Conservation (phyloP, 2,329 filamentous ascomycete genomes). For the Penicillium sp. region DNA sequence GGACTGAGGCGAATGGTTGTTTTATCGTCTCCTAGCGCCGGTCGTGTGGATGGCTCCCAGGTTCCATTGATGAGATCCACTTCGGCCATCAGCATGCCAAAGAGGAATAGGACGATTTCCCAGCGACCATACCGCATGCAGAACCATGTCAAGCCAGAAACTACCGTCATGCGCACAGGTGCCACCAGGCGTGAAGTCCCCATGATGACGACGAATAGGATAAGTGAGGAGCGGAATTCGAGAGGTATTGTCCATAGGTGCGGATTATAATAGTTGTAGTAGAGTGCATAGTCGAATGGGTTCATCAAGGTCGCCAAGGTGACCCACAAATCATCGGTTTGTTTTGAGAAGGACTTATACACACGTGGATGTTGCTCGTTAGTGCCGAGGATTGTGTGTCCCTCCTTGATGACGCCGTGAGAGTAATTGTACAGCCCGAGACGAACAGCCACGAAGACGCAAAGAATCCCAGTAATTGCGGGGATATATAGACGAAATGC, state of each 20-base stretch:
- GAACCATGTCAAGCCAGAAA: constrained; percentile 37
- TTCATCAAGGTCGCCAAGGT: constrained; percentile 37
- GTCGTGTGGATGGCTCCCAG: constrained; percentile 28
- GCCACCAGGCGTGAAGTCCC: constrained; percentile 39
- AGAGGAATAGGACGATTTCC: constrained; percentile 44
- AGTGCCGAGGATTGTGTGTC: constrained; percentile 39
- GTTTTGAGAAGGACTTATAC: constrained; percentile 31
- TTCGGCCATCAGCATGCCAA: constrained; percentile 46
- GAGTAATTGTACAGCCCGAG: constrained; percentile 44
- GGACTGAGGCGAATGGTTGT: constrained; percentile 16
- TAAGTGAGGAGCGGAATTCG: constrained; percentile 46
- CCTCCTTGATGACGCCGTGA: constrained; percentile 34
- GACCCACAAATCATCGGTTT: constrained; percentile 38
- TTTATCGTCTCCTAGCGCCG: constrained; percentile 16
- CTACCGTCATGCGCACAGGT: constrained; percentile 33
- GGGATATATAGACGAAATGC: constrained; percentile 45
- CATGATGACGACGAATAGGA: constrained; percentile 44
- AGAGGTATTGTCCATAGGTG: constrained; percentile 50
- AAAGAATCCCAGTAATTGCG: constrained; percentile 39
- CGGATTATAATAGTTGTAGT: constrained; percentile 46
- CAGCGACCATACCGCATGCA: constrained; percentile 45
- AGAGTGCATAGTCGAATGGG: constrained; percentile 40
- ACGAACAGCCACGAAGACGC: constrained; percentile 44
- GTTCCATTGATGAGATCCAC: constrained; percentile 41
- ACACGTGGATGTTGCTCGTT: constrained; percentile 46